Base-by-base conservation (phyloP, 345 rosid species). In the Aethionema arabicum region DNA sequence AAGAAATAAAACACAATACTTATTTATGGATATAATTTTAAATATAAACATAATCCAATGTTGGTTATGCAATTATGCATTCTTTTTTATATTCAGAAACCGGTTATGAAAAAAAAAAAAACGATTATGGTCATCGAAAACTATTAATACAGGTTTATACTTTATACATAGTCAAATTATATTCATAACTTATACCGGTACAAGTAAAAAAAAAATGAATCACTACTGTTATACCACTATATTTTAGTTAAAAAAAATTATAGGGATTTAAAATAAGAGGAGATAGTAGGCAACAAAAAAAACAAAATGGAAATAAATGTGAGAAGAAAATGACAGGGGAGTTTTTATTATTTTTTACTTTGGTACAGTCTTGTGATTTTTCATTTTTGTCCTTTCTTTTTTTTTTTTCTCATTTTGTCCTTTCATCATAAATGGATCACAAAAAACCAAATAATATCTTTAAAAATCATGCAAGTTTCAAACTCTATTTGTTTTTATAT, bases 321-420 rank as follows among this genome's bases (percentile, higher is more conserved):
- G 48, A 48, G 52, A 45, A 12, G 40, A 56, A 49, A 41, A 6
- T 63, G 64, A 49, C 74, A 49, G 59, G 7, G 36, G 53, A 14
- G 46, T 70, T 49, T 35, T 38, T 39, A 55, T 70, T 70, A 53
- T 63, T 62, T 62, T 70, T 63, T 47, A 69, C 41, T 47, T 21
- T 6, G 33, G 74, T 63, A 70, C 74, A 70, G 74, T 70, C 74
- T 70, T 70, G 74, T 70, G 74, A 70, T 21, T 63, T 27, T n/a
- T n/a, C n/a, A n/a, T n/a, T n/a, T n/a, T n/a, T n/a, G n/a, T n/a
- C n/a, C n/a, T n/a, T n/a, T n/a, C n/a, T n/a, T n/a, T n/a, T n/a
- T n/a, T n/a, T n/a, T 56, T 63, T 68, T 70, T 64, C 15, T 63
- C n/a, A n/a, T 56, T 61, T 7, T 21, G 16, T 63, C 27, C 27